Percentiles rank a stretch among this genome's conserved stretches.
Conservation (phyloP, 768 basidiomycete genomes). For the Pilatotrama ljubarskyi region DNA sequence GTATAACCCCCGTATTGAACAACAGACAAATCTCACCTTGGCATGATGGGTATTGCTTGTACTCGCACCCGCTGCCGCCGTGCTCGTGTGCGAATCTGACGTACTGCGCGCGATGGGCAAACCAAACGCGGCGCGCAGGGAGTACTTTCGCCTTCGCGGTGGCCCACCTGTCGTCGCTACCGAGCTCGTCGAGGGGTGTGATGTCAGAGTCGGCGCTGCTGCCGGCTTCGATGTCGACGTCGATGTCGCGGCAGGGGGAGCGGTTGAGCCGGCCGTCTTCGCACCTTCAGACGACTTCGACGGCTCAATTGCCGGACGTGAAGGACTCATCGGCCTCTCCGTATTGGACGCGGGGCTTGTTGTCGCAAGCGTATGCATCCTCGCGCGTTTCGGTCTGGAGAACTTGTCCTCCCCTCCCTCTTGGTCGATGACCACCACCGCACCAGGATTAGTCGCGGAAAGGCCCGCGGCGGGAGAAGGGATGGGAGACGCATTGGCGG, state of each 20-base stretch:
- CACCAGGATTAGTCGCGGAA: not conserved
- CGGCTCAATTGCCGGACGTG: not conserved
- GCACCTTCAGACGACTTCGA: not conserved
- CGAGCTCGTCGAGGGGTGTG: slow-evolving; percentile 3
- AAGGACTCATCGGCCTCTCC: not conserved
- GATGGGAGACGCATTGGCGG: not conserved
- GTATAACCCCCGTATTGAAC: not conserved
- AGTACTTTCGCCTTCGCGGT: slow-evolving; percentile 26
- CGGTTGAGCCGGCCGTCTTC: not conserved
- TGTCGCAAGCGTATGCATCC: slow-evolving; percentile 7
- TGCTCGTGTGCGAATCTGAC: slow-evolving; percentile 5
- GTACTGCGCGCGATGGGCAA: not conserved
- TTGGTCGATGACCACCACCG: slow-evolving; percentile 1
- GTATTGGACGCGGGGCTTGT: not conserved
- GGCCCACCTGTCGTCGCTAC: not conserved
- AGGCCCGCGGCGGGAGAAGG: not conserved
- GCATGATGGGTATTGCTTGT: not conserved
- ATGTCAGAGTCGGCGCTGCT: not conserved
- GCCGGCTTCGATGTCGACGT: not conserved
- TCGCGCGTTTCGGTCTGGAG: slow-evolving; percentile 11
- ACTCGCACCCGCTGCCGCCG: not conserved
- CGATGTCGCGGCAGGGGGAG: not conserved
- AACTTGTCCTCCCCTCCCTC: slow-evolving; percentile 16
- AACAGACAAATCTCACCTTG: slow-evolving; percentile 10
- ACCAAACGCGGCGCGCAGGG: slow-evolving; percentile 29